Percentiles rank a stretch among this genome's conserved stretches.
Conservation (phyloP, 1,284 basidiomycete genomes). For the Boletus holoroseus region DNA sequence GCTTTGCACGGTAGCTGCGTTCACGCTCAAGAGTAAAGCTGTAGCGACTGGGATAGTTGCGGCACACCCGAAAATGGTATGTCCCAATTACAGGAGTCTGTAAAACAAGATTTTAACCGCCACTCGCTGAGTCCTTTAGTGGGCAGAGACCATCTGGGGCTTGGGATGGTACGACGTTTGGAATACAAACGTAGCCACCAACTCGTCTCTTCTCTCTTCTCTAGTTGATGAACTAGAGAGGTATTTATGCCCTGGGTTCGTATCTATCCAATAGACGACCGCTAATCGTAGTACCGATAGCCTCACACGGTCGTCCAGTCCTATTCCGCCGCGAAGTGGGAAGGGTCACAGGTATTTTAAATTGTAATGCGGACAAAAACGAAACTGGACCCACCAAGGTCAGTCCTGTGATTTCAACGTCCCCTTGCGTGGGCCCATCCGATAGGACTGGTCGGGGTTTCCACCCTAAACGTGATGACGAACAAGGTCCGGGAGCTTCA, state of each 20-base stretch:
- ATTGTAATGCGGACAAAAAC: not conserved
- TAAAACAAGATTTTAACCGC: not conserved
- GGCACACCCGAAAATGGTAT: slow-evolving; percentile 12
- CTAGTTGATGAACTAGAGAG: not conserved
- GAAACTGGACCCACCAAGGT: not conserved
- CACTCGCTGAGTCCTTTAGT: not conserved
- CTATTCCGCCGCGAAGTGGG: not conserved
- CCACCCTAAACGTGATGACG: not conserved
- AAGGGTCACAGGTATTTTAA: slow-evolving; percentile 2
- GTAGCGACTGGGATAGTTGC: not conserved
- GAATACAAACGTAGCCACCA: not conserved
- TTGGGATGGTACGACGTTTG: not conserved
- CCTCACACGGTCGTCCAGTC: not conserved
- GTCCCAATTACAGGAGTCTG: too few relatives aligned
- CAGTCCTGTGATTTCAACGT: not conserved
- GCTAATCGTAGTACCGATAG: not conserved
- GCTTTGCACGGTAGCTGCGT: not conserved
- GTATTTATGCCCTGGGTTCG: not conserved
- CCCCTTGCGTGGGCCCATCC: slow-evolving; percentile 2
- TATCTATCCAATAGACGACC: not conserved
- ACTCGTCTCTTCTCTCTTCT: not conserved
- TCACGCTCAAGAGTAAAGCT: not conserved
- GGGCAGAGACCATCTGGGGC: not conserved
- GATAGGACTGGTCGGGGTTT: not conserved
- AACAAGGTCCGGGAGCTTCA: not conserved